These are phyloP conservation scores for Chlorella sp. DNA, from an alignment of 139 green algal species.

Conservation along the genomic window DNA sequence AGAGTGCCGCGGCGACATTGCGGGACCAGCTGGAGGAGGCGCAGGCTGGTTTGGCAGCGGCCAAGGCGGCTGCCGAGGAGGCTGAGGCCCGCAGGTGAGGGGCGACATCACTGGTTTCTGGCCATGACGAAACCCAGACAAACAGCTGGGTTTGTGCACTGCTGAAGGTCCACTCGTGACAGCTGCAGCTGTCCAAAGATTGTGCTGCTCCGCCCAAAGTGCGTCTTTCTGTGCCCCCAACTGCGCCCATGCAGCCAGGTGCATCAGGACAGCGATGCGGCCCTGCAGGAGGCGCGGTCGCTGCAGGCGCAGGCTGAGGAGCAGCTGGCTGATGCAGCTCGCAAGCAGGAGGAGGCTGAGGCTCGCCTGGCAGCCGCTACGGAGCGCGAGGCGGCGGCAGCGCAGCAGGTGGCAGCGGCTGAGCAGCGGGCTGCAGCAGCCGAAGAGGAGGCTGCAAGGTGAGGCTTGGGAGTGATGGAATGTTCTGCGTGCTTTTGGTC, in stretches of 20 bases:
- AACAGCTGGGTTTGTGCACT: too few relatives aligned
- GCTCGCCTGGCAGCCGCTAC: not conserved
- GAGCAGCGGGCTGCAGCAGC: conserved; percentile 4
- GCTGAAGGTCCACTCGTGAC: too few relatives aligned
- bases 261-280: not conserved
- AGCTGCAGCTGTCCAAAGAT: too few relatives aligned
- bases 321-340: not conserved
- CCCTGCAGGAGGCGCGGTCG: not conserved
- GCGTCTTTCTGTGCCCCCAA: not conserved
- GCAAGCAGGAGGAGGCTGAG: conserved; percentile 7
- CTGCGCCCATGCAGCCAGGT: not conserved
- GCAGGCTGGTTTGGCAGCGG: not conserved
- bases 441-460: conserved; percentile 29
- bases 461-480: not conserved
- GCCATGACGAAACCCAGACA: too few relatives aligned
- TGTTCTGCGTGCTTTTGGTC: too few relatives aligned
- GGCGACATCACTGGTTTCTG: not conserved
- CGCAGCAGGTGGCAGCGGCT: not conserved
- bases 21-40: not conserved
- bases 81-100: not conserved
- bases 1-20: not conserved
- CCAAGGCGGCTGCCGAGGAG: not conserved
- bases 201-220: too few relatives aligned
- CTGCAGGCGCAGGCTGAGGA: not conserved
- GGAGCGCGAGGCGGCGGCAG: conserved; percentile 11